phyloP scores from a whole-genome alignment of 2,329 filamentous ascomycete genomes.

The Talaromyces amestolkiae region DNA sequence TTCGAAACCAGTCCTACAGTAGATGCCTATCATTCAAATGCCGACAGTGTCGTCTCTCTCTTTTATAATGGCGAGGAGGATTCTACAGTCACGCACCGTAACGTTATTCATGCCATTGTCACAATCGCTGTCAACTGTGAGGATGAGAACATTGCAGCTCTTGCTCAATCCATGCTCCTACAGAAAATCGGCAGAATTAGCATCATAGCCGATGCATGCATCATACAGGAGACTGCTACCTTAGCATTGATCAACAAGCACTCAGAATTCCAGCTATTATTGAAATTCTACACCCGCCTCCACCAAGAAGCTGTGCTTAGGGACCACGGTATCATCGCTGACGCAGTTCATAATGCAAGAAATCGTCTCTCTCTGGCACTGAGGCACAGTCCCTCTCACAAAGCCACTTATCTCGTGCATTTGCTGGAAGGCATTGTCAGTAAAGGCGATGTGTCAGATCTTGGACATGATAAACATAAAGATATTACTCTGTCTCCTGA shows the following conservation, averaged over 20 bases:
- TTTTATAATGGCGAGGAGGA: conserved; percentile 74
- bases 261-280: conserved; percentile 77
- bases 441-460: conserved; percentile 79
- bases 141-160: conserved; percentile 87
- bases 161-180: conserved; percentile 93
- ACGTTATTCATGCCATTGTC: conserved; percentile 93
- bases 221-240: conserved; percentile 76
- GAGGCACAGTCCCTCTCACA: conserved; percentile 67
- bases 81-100: conserved; percentile 70
- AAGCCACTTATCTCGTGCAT: conserved; percentile 78
- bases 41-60: conserved; percentile 64
- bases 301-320: conserved; percentile 70
- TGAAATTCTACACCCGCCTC: conserved; percentile 78
- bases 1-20: conserved; percentile 50
- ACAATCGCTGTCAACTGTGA: conserved; percentile 77
- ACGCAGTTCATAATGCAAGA: conserved; percentile 77
- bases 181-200: conserved; percentile 90
- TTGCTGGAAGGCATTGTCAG: conserved; percentile 84
- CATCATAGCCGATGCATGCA: conserved; percentile 73
- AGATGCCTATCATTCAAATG: conserved; percentile 34
- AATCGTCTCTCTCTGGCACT: conserved; percentile 72
- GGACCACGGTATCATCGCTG: conserved; percentile 64
- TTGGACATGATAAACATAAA: conserved; percentile 68
- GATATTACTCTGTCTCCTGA: conserved; percentile 79
- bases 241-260: conserved; percentile 74